These are phyloP conservation scores for Strigomonas galati DNA, from an alignment of 208 protist genomes.

Conservation along the genomic window DNA sequence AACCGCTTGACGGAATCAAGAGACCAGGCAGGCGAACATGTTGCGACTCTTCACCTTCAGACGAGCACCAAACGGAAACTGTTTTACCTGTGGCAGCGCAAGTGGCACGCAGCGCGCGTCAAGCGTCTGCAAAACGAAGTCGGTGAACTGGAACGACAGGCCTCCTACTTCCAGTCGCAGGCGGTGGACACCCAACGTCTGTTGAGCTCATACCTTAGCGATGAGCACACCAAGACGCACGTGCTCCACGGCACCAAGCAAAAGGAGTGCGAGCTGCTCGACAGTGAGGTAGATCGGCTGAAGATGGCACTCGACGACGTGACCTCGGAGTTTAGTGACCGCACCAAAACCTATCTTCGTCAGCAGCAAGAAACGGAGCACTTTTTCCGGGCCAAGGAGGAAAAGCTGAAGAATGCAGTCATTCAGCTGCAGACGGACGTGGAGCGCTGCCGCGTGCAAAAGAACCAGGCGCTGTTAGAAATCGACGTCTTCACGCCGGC, in stretches of 20 bases:
- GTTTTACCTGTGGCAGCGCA: conserved; percentile 1
- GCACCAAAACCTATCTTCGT: conserved; percentile 45
- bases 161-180: conserved; percentile 9
- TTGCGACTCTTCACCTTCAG: background rate
- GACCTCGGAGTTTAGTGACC: conserved; percentile 56
- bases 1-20: background rate
- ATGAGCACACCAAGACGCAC: conserved; percentile 13
- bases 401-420: conserved; percentile 19
- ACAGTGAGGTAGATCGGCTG: conserved; percentile 40
- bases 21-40: background rate
- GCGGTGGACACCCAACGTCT: conserved; percentile 3
- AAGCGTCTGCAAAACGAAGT: background rate
- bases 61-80: background rate
- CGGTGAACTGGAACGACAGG: conserved; percentile 7
- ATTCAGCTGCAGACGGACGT: conserved; percentile 17
- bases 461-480: background rate
- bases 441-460: background rate
- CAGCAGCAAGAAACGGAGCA: conserved; percentile 49
- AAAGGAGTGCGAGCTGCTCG: conserved; percentile 20
- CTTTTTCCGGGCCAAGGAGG: conserved; percentile 31
- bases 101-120: background rate
- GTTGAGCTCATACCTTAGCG: conserved; percentile 4
- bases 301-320: conserved; percentile 44
- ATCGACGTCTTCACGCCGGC: background rate
- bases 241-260: background rate